phyloP scores from a whole-genome alignment of 2,329 filamentous ascomycete species.

The Calonectria pseudoturangicola region DNA sequence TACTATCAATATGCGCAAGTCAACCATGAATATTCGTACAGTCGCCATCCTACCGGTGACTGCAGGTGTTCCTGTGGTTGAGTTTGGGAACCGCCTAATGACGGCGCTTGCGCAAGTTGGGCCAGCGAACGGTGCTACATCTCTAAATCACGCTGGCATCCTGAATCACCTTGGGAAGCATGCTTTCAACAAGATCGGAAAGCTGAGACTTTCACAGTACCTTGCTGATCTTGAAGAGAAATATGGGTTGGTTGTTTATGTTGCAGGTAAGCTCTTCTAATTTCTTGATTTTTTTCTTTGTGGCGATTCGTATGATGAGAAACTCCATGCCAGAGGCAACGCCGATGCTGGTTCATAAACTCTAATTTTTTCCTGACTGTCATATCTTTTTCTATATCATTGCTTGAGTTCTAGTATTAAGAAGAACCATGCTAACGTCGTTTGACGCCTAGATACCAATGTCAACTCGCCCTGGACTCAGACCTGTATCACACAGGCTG shows the following conservation, averaged over 20 bases:
- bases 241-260: constrained; percentile 94
- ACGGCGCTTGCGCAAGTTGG: constrained; percentile 93
- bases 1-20: constrained; percentile 77
- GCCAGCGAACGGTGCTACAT: constrained; percentile 90
- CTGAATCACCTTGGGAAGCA: constrained; percentile 96
- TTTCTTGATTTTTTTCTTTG: background rate
- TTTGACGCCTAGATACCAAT: constrained; percentile 83
- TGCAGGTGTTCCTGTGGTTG: constrained; percentile 92
- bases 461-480: constrained; percentile 99
- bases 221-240: constrained; percentile 98
- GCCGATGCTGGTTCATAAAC: constrained; percentile 75
- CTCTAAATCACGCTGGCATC: constrained; percentile 94
- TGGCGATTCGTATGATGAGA: constrained; percentile 69
- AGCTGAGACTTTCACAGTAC: constrained; percentile 95
- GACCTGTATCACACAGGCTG: constrained; percentile 96
- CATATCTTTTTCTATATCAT: constrained; percentile 23
- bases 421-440: constrained; percentile 54
- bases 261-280: constrained; percentile 78
- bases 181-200: constrained; percentile 98
- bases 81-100: constrained; percentile 93
- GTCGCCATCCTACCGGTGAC: constrained; percentile 95
- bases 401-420: constrained; percentile 30
- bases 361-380: constrained; percentile 81
- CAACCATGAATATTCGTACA: constrained; percentile 93
- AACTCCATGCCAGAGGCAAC: constrained; percentile 69